These are phyloP conservation scores for Naematelia aurantialba DNA, from an alignment of 768 basidiomycete species.

Conservation along the genomic window DNA sequence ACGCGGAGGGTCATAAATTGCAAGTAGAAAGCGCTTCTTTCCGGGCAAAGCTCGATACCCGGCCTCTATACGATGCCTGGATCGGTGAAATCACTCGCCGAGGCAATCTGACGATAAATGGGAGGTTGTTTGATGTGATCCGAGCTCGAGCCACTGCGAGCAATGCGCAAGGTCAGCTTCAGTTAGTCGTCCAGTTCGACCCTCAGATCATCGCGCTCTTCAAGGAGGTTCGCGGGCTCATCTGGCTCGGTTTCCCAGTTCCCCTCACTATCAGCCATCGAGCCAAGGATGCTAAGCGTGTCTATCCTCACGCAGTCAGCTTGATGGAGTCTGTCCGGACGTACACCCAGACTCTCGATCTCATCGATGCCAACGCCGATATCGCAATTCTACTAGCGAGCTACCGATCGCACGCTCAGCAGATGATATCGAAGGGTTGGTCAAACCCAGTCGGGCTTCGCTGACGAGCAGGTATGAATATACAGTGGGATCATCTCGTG, in stretches of 20 bases:
- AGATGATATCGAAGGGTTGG: slow-evolving; percentile 85
- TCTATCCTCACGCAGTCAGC: slow-evolving; percentile 91
- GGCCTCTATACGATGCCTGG: slow-evolving; percentile 94
- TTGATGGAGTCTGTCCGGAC: slow-evolving; percentile 97
- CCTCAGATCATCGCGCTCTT: slow-evolving; percentile 90
- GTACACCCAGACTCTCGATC: slow-evolving; percentile 88
- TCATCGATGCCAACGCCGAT: slow-evolving; percentile 83
- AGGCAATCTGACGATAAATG: slow-evolving; percentile 59
- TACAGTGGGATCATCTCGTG: slow-evolving; percentile 95
- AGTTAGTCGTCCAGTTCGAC: slow-evolving; percentile 95
- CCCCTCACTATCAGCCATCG: slow-evolving; percentile 91
- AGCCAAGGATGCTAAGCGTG: slow-evolving; percentile 97
- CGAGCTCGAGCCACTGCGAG: slow-evolving; percentile 43
- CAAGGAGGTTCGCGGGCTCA: slow-evolving; percentile 93
- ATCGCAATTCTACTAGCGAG: slow-evolving; percentile 94
- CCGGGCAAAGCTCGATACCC: slow-evolving; percentile 91
- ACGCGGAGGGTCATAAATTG: slow-evolving; percentile 97
- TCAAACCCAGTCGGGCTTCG: background rate
- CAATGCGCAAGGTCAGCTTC: slow-evolving; percentile 54
- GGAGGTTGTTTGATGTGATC: slow-evolving; percentile 82
- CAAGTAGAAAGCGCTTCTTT: slow-evolving; percentile 87
- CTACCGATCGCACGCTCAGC: slow-evolving; percentile 85
- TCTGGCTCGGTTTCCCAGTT: slow-evolving; percentile 94
- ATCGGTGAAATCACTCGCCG: slow-evolving; percentile 88
- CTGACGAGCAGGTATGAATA: slow-evolving; percentile 69